A percentile compares a stretch with the other conserved stretches of the same genome.
phyloP scores from a whole-genome alignment of 805 yeast species.

The Torulaspora delbrueckii region DNA sequence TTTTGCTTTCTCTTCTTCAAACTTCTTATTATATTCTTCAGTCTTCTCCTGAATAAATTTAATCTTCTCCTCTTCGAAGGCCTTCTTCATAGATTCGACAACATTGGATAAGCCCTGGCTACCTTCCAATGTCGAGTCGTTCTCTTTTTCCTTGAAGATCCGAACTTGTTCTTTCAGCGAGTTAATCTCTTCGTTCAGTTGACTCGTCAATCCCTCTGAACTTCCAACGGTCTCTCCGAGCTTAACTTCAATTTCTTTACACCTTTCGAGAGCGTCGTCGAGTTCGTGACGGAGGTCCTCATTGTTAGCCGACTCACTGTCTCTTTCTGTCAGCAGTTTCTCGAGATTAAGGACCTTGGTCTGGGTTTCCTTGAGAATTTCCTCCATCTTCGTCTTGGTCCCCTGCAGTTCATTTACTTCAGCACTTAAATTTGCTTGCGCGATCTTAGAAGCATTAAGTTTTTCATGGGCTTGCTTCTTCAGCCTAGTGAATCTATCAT shows the following conservation, averaged over 20 bases:
- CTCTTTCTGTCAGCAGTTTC: conserved; percentile 2
- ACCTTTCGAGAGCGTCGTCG: conserved; percentile 19
- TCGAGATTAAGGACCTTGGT: conserved; percentile 12
- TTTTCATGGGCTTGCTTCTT: conserved; percentile 37
- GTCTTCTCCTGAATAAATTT: conserved; percentile 18
- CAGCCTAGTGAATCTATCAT: conserved; percentile 32
- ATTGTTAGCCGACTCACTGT: conserved; percentile 1
- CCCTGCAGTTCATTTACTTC: conserved; percentile 34
- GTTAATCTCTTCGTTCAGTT: conserved; percentile 15
- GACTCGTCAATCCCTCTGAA: conserved; percentile 7
- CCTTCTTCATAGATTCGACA: conserved; percentile 29
- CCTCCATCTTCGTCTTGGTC: conserved; percentile 37
- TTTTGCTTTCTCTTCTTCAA: conserved; percentile 21
- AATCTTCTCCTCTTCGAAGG: conserved; percentile 28
- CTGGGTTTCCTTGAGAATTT: conserved; percentile 14
- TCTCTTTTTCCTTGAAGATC: conserved; percentile 23
- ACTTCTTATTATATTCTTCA: conserved; percentile 21
- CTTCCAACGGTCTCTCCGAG: conserved; percentile 9
- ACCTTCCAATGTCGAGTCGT: conserved; percentile 25
- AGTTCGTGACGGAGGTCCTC: conserved; percentile 17
- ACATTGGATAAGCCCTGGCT: conserved; percentile 24
- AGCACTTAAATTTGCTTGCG: conserved; percentile 38
- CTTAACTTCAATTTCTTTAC: conserved; percentile 20
- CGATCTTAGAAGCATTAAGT: conserved; percentile 28
- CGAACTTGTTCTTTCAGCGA: conserved; percentile 25